Conservation (phyloP, 495 filamentous ascomycete genomes). For the Xylaria flabelliformis region DNA sequence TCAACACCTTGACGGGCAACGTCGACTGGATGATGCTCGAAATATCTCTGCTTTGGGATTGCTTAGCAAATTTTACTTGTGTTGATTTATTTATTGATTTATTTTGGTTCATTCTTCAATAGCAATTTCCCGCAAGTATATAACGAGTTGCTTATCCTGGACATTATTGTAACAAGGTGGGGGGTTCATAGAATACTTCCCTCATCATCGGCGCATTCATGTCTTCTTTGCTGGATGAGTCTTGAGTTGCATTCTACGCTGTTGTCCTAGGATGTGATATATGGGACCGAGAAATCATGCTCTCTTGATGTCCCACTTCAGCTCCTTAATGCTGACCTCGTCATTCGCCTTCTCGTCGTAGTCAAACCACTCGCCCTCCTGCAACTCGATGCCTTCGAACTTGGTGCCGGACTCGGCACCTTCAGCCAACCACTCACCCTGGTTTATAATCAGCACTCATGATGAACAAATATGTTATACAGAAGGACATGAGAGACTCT, state of each 20-base stretch:
- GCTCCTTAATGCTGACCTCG: conserved; percentile 78
- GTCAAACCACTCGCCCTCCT: conserved; percentile 79
- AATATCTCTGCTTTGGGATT: neutral
- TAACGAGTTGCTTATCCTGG: neutral
- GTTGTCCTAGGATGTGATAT: neutral
- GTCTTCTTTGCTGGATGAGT: neutral
- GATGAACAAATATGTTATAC: neutral
- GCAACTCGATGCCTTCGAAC: conserved; percentile 80
- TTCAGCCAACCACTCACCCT: conserved; percentile 87
- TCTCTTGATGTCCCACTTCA: conserved; percentile 84
- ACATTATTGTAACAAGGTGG: neutral
- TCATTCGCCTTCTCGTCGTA: conserved; percentile 66
- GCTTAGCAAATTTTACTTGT: neutral
- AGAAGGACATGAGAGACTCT: conserved; percentile 10
- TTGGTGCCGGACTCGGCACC: conserved; percentile 78
- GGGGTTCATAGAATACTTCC: neutral
- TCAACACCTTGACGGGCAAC: neutral
- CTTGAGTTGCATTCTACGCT: neutral
- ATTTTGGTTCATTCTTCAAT: neutral
- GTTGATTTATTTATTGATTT: neutral
- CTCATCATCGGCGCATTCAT: neutral
- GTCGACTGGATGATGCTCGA: neutral
- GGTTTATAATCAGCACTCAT: conserved; percentile 36
- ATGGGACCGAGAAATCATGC: conserved; percentile 45
- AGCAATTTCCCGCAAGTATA: neutral